Conservation (phyloP, 148 eudicot genomes). For the Spergularia marina region DNA sequence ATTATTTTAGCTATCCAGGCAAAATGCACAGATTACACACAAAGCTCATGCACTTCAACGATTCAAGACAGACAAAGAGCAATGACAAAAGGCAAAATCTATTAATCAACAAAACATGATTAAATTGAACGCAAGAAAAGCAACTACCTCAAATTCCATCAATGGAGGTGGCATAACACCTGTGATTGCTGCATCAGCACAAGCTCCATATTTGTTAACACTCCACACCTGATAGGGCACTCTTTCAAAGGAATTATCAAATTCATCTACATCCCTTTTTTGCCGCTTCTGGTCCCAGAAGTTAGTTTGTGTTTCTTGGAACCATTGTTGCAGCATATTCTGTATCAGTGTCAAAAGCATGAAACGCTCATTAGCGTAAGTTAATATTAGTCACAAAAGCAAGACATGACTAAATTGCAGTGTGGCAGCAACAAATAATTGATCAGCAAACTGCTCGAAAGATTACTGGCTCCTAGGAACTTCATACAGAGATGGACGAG, state of each 20-base stretch:
- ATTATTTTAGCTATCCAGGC: too few relatives aligned
- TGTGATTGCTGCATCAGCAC: constrained; percentile 92
- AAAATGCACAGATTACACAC: background rate
- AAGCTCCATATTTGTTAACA: constrained; percentile 79
- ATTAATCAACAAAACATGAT: background rate
- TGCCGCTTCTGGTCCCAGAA: constrained; percentile 49
- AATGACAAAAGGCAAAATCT: background rate
- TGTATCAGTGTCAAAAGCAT: constrained; percentile 50
- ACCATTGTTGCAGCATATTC: constrained; percentile 78
- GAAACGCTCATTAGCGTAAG: constrained; percentile 29
- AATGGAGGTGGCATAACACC: constrained; percentile 96
- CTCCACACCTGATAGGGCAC: constrained; percentile 93
- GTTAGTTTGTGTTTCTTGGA: constrained; percentile 50
- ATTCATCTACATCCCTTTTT: constrained; percentile 37
- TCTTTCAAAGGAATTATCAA: constrained; percentile 44
- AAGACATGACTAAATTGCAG: background rate
- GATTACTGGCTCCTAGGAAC: background rate
- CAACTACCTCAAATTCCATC: constrained; percentile 75
- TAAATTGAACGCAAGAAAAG: background rate
- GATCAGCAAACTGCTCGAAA: background rate
- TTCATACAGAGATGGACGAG: too few relatives aligned
- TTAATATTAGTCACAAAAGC: constrained; percentile 7
- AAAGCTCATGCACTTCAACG: constrained; percentile 2
- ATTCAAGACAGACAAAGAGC: background rate
- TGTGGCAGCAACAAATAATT: background rate